These are phyloP conservation scores for Teunomyces panamensis DNA, from an alignment of 805 yeast species.

Conservation along the genomic window DNA sequence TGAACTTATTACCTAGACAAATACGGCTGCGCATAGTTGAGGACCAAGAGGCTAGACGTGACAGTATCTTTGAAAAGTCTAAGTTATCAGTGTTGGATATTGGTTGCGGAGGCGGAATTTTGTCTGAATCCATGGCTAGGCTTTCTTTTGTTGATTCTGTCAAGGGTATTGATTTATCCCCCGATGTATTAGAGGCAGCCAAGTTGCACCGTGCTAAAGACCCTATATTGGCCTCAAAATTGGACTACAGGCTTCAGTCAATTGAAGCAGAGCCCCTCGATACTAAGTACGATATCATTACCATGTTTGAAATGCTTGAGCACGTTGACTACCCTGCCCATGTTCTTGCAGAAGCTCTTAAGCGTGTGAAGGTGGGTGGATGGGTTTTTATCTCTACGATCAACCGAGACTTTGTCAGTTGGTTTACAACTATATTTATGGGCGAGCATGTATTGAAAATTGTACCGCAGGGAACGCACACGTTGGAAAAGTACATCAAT, in stretches of 20 bases:
- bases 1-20: constrained; percentile 60
- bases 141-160: constrained; percentile 60
- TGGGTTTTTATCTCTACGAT: constrained; percentile 86
- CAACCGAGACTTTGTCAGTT: constrained; percentile 80
- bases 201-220: constrained; percentile 62
- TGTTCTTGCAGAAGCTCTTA: constrained; percentile 65
- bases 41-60: constrained; percentile 50
- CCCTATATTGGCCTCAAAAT: constrained; percentile 49
- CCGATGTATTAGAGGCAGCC: constrained; percentile 81
- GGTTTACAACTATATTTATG: constrained; percentile 89
- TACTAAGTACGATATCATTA: constrained; percentile 68
- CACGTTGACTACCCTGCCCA: constrained; percentile 86
- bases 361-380: constrained; percentile 75
- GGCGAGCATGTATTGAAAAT: constrained; percentile 78
- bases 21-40: constrained; percentile 45
- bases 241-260: constrained; percentile 59
- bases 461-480: constrained; percentile 93
- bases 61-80: constrained; percentile 30
- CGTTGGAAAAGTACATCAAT: constrained; percentile 80
- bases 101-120: constrained; percentile 98
- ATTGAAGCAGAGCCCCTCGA: constrained; percentile 53
- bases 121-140: constrained; percentile 84
- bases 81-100: constrained; percentile 68
- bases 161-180: constrained; percentile 80
- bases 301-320: constrained; percentile 92